Evolutionary conservation across 2,329 filamentous ascomycete genomes (phyloP).

Genomic region (Thelonectria discophora): DNA sequence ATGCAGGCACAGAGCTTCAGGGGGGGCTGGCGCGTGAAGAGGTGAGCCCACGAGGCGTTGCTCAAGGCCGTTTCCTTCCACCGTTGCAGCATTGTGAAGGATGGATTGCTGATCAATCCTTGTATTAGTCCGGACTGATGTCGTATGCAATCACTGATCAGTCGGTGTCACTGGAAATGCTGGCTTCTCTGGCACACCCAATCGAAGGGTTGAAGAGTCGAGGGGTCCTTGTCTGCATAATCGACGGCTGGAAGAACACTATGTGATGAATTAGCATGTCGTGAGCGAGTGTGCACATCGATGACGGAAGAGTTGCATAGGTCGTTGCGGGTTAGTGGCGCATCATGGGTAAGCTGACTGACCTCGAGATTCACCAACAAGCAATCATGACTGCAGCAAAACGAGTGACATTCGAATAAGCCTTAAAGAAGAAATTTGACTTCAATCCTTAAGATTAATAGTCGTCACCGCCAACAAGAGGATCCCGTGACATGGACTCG

Average conservation of each 20-base stretch:
- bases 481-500: conserved; percentile 21
- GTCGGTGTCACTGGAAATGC: too few relatives aligned
- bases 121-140: neutral
- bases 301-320: too few relatives aligned
- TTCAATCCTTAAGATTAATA: neutral
- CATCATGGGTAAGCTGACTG: too few relatives aligned
- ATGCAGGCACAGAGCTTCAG: conserved; percentile 25
- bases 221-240: too few relatives aligned
- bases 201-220: too few relatives aligned
- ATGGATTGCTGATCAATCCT: neutral
- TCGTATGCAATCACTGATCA: too few relatives aligned
- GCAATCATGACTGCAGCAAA: neutral
- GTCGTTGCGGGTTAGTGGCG: too few relatives aligned
- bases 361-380: neutral
- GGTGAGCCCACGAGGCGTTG: conserved; percentile 11
- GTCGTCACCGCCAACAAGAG: neutral
- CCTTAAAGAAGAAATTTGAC: neutral
- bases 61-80: conserved; percentile 17
- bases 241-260: too few relatives aligned
- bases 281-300: too few relatives aligned
- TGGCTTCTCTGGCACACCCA: too few relatives aligned
- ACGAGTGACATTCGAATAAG: neutral
- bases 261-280: too few relatives aligned
- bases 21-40: conserved; percentile 23
- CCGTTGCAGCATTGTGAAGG: conserved; percentile 16